Percentiles rank a stretch among this genome's conserved stretches.
phyloP scores from a whole-genome alignment of 768 basidiomycete species.

The Austroboletus eburneus region DNA sequence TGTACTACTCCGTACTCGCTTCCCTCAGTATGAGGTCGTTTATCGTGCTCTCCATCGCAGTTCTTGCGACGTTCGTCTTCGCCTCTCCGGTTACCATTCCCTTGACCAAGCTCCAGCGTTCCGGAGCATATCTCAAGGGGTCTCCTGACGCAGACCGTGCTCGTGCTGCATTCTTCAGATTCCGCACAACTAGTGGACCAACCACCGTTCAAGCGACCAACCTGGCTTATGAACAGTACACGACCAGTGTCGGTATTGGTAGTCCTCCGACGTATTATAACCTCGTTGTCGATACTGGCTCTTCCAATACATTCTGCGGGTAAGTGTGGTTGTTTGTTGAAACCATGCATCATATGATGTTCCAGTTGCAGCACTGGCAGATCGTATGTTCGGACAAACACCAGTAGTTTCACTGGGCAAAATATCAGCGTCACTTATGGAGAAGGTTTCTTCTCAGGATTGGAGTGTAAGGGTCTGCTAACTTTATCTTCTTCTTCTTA shows the following conservation, averaged over 20 bases:
- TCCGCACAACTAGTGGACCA: not conserved
- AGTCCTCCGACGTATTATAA: slow-evolving; percentile 26
- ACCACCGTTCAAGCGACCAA: slow-evolving; percentile 14
- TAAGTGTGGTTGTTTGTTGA: slow-evolving; percentile 4
- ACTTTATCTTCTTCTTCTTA: not conserved
- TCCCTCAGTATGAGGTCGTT: slow-evolving; percentile 14
- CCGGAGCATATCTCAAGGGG: slow-evolving; percentile 15
- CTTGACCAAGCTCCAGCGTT: slow-evolving; percentile 11
- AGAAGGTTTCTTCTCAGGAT: slow-evolving; percentile 23
- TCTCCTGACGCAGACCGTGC: slow-evolving; percentile 16
- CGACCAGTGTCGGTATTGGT: slow-evolving; percentile 24
- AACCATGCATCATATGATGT: not conserved
- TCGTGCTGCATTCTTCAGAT: slow-evolving; percentile 12
- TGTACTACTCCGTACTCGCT: not conserved
- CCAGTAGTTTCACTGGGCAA: slow-evolving; percentile 23
- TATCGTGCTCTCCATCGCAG: not conserved
- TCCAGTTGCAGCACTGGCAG: slow-evolving; percentile 16
- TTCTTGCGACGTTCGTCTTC: slow-evolving; percentile 6
- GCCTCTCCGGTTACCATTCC: slow-evolving; percentile 7
- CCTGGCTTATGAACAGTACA: slow-evolving; percentile 16
- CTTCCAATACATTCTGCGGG: slow-evolving; percentile 30
- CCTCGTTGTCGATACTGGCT: slow-evolving; percentile 31
- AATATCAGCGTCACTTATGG: slow-evolving; percentile 11
- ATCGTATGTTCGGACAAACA: slow-evolving; percentile 18
- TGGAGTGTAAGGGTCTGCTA: slow-evolving; percentile 27